Evolutionary conservation across 768 basidiomycete species (phyloP).

Genomic region (Trametes gibbosa): DNA sequence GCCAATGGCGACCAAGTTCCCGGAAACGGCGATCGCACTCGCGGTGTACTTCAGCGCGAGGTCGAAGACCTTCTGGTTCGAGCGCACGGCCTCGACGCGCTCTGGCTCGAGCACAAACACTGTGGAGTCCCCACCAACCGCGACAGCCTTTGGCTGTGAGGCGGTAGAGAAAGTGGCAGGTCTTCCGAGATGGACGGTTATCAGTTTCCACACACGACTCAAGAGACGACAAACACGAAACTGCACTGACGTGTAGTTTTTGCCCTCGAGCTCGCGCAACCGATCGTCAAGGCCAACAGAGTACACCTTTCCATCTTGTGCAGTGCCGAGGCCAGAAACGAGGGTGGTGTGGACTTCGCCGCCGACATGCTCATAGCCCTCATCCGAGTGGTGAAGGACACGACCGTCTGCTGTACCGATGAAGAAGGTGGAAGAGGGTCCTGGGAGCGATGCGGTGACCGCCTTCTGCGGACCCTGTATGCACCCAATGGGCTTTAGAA

Average conservation of each 20-base stretch:
- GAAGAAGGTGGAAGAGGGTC: constrained; percentile 61
- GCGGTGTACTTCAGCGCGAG: constrained; percentile 49
- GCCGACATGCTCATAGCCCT: constrained; percentile 43
- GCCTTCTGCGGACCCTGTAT: constrained; percentile 76
- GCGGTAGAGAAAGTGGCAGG: constrained; percentile 48
- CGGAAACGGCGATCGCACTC: constrained; percentile 53
- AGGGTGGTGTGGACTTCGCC: constrained; percentile 73
- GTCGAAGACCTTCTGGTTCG: constrained; percentile 65
- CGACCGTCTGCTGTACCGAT: constrained; percentile 82
- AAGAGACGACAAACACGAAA: no score
- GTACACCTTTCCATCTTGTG: constrained; percentile 50
- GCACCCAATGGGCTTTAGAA: background rate
- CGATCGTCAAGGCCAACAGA: constrained; percentile 82
- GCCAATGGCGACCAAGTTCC: constrained; percentile 63
- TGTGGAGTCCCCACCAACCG: constrained; percentile 55
- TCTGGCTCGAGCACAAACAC: constrained; percentile 63
- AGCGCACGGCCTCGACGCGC: constrained; percentile 61
- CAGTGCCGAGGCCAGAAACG: constrained; percentile 58
- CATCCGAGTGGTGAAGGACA: constrained; percentile 57
- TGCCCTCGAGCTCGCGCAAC: constrained; percentile 61
- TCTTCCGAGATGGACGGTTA: constrained; percentile 33
- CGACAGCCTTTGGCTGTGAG: constrained; percentile 69
- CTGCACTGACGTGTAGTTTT: constrained; percentile 49
- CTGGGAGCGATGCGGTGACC: constrained; percentile 60
- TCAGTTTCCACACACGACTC: no score